phyloP scores from a whole-genome alignment of 441 rosid species.

The Erodium trifolium region DNA sequence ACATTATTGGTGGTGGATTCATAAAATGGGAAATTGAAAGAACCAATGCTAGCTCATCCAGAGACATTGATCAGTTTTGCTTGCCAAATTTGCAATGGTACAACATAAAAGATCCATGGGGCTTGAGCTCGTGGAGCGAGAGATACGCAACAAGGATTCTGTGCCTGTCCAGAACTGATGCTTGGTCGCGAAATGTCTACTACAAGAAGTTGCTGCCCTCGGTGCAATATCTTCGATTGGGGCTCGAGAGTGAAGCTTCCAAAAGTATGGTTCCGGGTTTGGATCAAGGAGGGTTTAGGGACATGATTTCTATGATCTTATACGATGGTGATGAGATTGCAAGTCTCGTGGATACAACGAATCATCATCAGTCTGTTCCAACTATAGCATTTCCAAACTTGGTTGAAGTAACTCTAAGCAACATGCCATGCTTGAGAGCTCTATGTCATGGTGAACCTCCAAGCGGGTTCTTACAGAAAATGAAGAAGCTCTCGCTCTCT shows the following conservation, averaged over 20 bases:
- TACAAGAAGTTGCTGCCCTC: constrained; percentile 1
- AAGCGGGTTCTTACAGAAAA: neutral
- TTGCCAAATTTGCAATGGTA: neutral
- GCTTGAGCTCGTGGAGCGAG: neutral
- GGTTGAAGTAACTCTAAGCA: neutral
- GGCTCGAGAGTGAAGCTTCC: neutral
- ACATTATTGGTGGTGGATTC: neutral
- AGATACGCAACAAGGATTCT: neutral
- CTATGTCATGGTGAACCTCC: neutral
- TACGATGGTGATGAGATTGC: neutral
- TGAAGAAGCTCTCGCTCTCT: neutral
- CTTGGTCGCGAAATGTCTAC: neutral
- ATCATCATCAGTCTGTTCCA: neutral
- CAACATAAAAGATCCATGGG: constrained; percentile 1
- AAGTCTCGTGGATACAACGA: neutral
- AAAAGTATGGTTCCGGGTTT: neutral
- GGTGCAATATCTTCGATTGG: neutral
- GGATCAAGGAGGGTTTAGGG: neutral
- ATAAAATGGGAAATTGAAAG: neutral
- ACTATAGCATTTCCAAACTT: neutral
- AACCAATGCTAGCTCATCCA: neutral
- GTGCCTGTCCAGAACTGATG: neutral
- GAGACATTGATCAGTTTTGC: neutral
- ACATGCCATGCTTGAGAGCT: neutral
- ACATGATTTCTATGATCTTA: neutral